Evolutionary conservation across 257 asterid species (phyloP).

Genomic region (Solanum boliviense): DNA sequence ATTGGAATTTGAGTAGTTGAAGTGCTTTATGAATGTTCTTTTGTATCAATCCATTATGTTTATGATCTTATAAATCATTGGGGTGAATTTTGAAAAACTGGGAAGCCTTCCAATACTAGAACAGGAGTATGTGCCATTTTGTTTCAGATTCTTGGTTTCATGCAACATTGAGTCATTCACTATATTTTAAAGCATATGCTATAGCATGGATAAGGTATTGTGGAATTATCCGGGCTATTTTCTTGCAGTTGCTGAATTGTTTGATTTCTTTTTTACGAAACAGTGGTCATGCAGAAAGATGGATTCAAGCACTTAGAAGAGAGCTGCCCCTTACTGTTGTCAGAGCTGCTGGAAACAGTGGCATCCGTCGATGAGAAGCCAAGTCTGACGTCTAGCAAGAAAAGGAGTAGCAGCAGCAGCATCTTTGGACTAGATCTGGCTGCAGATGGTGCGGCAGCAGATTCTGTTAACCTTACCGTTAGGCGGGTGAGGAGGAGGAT

Average conservation of each 20-base stretch:
- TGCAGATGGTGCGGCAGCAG: slow-evolving; percentile 47
- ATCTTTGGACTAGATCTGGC: slow-evolving; percentile 69
- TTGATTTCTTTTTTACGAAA: not conserved
- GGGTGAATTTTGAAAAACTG: not conserved
- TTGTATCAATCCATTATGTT: not conserved
- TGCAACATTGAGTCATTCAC: not conserved
- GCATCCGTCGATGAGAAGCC: slow-evolving; percentile 68
- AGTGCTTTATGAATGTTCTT: not conserved
- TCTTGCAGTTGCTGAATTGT: slow-evolving; percentile 12
- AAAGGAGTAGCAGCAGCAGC: slow-evolving; percentile 93
- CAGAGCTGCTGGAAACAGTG: slow-evolving; percentile 81
- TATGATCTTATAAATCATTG: not conserved
- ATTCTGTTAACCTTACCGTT: slow-evolving; percentile 34
- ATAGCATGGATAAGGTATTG: not conserved
- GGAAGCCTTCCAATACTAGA: not conserved
- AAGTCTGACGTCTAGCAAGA: slow-evolving; percentile 39
- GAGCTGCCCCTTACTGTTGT: slow-evolving; percentile 70
- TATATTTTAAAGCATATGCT: not conserved
- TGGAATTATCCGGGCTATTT: not conserved
- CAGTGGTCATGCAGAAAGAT: slow-evolving; percentile 83
- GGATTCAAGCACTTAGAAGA: slow-evolving; percentile 66
- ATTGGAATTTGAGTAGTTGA: not conserved
- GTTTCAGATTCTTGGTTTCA: not conserved
- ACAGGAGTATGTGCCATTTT: not conserved
- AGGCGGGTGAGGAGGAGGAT: slow-evolving; percentile 65